These are phyloP conservation scores for Fraxinus angustifolia DNA, from an alignment of 305 asterid species.

Conservation along the genomic window DNA sequence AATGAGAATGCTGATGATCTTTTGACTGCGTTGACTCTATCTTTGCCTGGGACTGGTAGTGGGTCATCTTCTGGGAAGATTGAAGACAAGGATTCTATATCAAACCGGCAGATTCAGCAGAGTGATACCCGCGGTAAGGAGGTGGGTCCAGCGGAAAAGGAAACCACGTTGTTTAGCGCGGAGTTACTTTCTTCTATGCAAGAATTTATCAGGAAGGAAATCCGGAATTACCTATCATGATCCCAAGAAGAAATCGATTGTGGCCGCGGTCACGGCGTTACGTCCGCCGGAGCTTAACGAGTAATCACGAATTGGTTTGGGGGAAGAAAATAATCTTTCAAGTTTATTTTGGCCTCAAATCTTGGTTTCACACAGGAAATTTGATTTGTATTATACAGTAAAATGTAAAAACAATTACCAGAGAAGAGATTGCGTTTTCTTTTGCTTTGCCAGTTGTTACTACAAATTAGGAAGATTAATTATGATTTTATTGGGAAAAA, in stretches of 20 bases:
- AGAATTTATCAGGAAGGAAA: constrained; percentile 40
- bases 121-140: background rate
- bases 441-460: background rate
- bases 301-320: background rate
- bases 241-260: constrained; percentile 7
- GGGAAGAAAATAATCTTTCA: background rate
- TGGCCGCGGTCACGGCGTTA: background rate
- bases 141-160: constrained; percentile 8
- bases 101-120: background rate
- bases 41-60: constrained; percentile 28
- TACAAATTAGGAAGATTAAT: background rate
- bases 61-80: background rate
- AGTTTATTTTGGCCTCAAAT: background rate
- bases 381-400: background rate
- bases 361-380: background rate
- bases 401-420: background rate
- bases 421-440: background rate
- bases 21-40: constrained; percentile 39
- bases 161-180: constrained; percentile 17
- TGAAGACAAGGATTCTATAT: background rate
- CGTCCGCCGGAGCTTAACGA: constrained; percentile 2
- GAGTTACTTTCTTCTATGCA: constrained; percentile 30
- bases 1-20: constrained; percentile 20
- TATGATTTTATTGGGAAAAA: background rate
- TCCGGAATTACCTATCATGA: constrained; percentile 31